A percentile compares a stretch with the other conserved stretches of the same genome.
Conservation (phyloP, 2,329 filamentous ascomycete species). For the Cladobotryum mycophilum region DNA sequence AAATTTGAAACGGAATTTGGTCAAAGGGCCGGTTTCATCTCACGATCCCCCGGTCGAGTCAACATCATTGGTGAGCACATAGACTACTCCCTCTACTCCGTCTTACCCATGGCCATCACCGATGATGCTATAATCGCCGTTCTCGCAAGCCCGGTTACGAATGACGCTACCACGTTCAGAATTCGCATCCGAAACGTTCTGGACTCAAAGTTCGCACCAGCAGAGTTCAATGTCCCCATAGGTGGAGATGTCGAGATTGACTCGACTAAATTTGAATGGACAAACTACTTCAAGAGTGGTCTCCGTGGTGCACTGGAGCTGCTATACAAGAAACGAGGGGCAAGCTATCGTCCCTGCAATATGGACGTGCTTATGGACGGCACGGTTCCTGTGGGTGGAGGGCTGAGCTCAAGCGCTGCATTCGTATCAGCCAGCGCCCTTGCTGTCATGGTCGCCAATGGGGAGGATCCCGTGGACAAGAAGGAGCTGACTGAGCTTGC, state of each 20-base stretch:
- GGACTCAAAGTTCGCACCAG: constrained; percentile 64
- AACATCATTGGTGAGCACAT: constrained; percentile 99
- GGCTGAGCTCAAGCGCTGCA: constrained; percentile 87
- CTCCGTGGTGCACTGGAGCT: constrained; percentile 75
- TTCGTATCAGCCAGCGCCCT: constrained; percentile 88
- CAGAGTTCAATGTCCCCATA: constrained; percentile 65
- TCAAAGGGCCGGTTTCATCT: constrained; percentile 68
- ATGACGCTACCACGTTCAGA: constrained; percentile 49
- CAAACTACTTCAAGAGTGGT: constrained; percentile 97
- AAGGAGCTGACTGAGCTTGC: constrained; percentile 87
- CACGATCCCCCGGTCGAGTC: constrained; percentile 86
- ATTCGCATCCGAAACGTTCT: constrained; percentile 78
- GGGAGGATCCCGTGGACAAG: constrained; percentile 73
- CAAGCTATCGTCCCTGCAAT: constrained; percentile 57
- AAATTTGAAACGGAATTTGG: constrained; percentile 68
- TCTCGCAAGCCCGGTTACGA: constrained; percentile 43
- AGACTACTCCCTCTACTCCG: constrained; percentile 95
- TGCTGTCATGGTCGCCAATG: constrained; percentile 81
- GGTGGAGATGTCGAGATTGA: constrained; percentile 70
- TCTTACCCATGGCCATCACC: constrained; percentile 90
- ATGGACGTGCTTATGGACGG: constrained; percentile 91
- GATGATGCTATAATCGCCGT: constrained; percentile 88
- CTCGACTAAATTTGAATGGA: constrained; percentile 82
- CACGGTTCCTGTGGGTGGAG: constrained; percentile 84
- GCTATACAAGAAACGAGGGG: constrained; percentile 59